Evolutionary conservation across 306 rosid species (phyloP).

Genomic region (Sechiopsis laciniata): DNA sequence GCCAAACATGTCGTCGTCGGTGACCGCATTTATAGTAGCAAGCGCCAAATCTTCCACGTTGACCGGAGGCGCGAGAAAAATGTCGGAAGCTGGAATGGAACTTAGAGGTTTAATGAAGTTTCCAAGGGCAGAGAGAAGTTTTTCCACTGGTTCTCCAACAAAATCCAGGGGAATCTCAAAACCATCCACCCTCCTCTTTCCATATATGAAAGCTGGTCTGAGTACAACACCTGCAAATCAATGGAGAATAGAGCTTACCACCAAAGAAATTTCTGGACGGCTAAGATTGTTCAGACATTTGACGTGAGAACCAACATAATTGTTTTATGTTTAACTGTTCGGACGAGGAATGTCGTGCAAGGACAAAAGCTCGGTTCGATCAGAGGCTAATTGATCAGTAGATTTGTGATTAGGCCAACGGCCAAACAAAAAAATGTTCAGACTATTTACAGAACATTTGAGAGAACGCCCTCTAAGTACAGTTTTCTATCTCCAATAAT

Average conservation of each 20-base stretch:
- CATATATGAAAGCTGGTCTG: constrained; percentile 85
- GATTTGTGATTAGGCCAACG: not conserved
- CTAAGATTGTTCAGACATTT: not conserved
- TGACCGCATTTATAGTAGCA: constrained; percentile 63
- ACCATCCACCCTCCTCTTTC: constrained; percentile 76
- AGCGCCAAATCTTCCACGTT: constrained; percentile 85
- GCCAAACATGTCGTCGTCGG: constrained; percentile 80
- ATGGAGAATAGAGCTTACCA: constrained; percentile 2
- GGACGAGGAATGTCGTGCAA: not conserved
- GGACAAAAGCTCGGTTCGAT: not conserved
- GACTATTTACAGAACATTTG: not conserved
- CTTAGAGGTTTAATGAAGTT: constrained; percentile 71
- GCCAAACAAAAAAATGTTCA: not conserved
- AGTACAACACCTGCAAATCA: constrained; percentile 67
- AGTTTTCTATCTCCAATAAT: not conserved
- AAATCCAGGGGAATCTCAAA: constrained; percentile 80
- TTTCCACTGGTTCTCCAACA: constrained; percentile 78
- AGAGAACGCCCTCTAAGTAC: not conserved
- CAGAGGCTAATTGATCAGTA: not conserved
- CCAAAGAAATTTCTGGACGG: not conserved
- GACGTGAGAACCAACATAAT: not conserved
- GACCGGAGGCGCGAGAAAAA: constrained; percentile 75
- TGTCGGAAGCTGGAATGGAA: constrained; percentile 86
- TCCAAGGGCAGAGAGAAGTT: constrained; percentile 50
- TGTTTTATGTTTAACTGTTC: not conserved